Evolutionary conservation across 495 filamentous ascomycete species (phyloP).

Genomic region (Umbilicaria muhlenbergii): DNA sequence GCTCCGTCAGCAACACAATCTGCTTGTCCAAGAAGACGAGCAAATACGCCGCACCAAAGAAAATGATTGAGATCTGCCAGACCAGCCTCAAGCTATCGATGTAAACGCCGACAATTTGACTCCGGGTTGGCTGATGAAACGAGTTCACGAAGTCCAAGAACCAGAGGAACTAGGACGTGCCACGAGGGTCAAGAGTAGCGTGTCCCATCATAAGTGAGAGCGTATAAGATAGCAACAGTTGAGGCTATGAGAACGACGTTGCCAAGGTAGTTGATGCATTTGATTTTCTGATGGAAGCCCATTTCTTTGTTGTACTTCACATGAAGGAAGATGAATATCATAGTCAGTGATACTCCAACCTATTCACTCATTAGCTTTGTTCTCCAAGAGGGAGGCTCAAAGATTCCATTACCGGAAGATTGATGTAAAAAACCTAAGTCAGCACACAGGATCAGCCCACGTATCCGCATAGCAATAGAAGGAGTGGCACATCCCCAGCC

Average conservation of each 20-base stretch:
- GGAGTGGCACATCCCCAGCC: too few relatives aligned
- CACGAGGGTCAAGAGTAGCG: constrained; percentile 35
- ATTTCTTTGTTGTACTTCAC: constrained; percentile 12
- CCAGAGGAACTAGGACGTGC: constrained; percentile 27
- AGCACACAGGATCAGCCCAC: too few relatives aligned
- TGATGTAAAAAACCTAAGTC: constrained; percentile 6
- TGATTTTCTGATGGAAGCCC: constrained; percentile 17
- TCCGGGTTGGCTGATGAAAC: neutral
- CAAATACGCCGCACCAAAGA: constrained; percentile 9
- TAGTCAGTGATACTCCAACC: constrained; percentile 25
- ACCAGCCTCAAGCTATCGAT: constrained; percentile 4
- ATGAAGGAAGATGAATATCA: constrained; percentile 33
- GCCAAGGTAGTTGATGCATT: constrained; percentile 40
- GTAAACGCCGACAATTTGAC: constrained; percentile 10
- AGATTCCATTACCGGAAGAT: constrained; percentile 43
- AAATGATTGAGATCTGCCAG: constrained; percentile 11
- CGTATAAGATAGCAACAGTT: constrained; percentile 31
- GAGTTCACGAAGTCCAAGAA: neutral
- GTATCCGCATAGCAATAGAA: too few relatives aligned
- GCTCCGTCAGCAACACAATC: constrained; percentile 5
- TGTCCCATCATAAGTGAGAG: constrained; percentile 38
- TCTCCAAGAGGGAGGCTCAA: constrained; percentile 45
- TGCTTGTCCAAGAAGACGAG: constrained; percentile 11
- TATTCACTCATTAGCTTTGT: too few relatives aligned
- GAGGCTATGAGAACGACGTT: constrained; percentile 31